A percentile compares a stretch with the other conserved stretches of the same genome.
phyloP scores from a whole-genome alignment of 345 rosid genomes.

The Leavenworthia alabamica region DNA sequence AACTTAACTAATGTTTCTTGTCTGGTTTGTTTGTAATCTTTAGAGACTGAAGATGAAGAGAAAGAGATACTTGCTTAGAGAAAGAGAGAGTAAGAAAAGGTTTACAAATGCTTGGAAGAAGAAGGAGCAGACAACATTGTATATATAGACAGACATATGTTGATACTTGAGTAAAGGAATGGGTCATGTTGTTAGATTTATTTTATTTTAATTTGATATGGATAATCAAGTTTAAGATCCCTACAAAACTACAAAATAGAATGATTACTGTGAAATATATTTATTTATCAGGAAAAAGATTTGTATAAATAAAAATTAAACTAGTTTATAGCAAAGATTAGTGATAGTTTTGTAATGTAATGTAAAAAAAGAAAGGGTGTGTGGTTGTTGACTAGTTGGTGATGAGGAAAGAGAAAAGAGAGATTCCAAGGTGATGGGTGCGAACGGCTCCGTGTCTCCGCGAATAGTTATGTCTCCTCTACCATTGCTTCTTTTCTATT shows the following conservation, averaged over 20 bases:
- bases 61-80: not conserved
- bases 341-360: not conserved
- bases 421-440: conserved; percentile 50
- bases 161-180: conserved; percentile 17
- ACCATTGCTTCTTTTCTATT: conserved; percentile 36
- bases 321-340: not conserved
- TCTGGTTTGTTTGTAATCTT: conserved; percentile 4
- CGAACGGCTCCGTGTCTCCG: conserved; percentile 61
- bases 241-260: not conserved
- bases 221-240: conserved; percentile 10
- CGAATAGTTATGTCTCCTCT: conserved; percentile 34
- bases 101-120: conserved; percentile 19
- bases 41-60: conserved; percentile 10
- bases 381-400: conserved; percentile 32
- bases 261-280: not conserved
- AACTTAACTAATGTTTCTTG: not conserved
- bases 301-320: not conserved
- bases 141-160: not conserved
- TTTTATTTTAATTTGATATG: not conserved
- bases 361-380: not conserved
- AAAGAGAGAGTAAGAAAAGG: not conserved
- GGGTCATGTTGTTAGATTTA: conserved; percentile 11
- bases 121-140: not conserved
- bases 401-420: conserved; percentile 16
- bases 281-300: not conserved